Evolutionary conservation across 2,329 filamentous ascomycete genomes (phyloP), one percentile per base, ranked within the genome.

Genomic region (Cladophialophora exuberans): DNA sequence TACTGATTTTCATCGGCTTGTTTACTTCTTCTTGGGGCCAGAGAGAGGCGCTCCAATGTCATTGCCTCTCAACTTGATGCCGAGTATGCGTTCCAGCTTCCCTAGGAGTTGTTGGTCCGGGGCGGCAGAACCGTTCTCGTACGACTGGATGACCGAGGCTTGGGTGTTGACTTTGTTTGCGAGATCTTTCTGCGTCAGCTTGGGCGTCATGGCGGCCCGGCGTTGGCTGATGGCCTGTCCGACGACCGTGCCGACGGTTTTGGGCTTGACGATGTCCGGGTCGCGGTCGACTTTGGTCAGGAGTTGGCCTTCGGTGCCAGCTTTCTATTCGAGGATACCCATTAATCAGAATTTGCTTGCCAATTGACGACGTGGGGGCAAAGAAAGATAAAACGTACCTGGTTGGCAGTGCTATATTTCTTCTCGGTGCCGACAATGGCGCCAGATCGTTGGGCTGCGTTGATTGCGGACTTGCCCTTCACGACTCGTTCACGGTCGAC

Each of bases 241-340:
- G 62, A 97, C 90, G 53, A 83, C 80, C 68, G 82, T 81, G 71
- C 91, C 90, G 56, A 97, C 81, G 42, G 90, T 95, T 79, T 96
- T 96, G 70, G 91, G 92, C 80, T 96, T 96, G 76, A 97, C 87
- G 77, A 97, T 96, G 72, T 97, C 94, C 80, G 97, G 92, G 72
- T 86, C 87, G 65, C 93, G 92, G 81, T 97, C 94, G 74, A 99
- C 92, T 81, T 97, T 97, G 65, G 94, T 97, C 63, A 97, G 82
- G 71, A 90, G 92, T 78, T 99, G 94, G 66, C 94, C 94, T 77
- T 97, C 93, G 64, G 80, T 56, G 30, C 46, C 57, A 3, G 52
- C 62, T 69, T 79, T 80, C 67, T 79, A 75, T 61, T n/a, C n/a
- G 79, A 17, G 31, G 45, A 11, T 38, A 15, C 5, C n/a, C n/a